These are phyloP conservation scores for Xylariaceae sp. DNA, from an alignment of 2,329 filamentous ascomycete genomes.

Conservation along the genomic window DNA sequence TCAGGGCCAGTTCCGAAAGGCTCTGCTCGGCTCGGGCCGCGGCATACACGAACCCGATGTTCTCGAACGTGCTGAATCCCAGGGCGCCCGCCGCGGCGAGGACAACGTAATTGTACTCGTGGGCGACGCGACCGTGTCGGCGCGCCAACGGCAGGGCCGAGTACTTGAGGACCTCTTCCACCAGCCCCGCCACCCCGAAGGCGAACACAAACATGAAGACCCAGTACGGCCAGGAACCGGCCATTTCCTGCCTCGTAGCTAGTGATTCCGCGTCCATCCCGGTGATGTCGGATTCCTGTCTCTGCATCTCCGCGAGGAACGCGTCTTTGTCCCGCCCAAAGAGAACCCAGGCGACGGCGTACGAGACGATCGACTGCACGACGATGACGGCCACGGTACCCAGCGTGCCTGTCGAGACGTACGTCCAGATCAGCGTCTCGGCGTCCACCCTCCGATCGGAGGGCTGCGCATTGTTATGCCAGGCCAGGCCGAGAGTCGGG, in stretches of 20 bases:
- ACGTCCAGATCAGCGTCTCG: too few species aligned
- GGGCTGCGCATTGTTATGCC: too few species aligned
- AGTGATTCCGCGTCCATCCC: slow-evolving; percentile 7
- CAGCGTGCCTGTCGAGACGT: too few species aligned
- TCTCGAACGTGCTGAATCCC: slow-evolving; percentile 26
- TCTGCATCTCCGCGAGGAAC: slow-evolving; percentile 8
- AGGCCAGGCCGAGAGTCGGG: too few species aligned
- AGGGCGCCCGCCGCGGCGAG: slow-evolving; percentile 17
- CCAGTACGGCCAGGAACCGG: slow-evolving; percentile 20
- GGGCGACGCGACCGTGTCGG: slow-evolving; percentile 13
- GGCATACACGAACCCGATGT: slow-evolving; percentile 22
- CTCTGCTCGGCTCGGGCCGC: slow-evolving; percentile 5
- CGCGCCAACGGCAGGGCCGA: slow-evolving; percentile 16
- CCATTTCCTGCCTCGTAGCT: slow-evolving; percentile 5
- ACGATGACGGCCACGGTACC: too few species aligned
- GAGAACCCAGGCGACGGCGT: background rate
- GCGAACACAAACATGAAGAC: slow-evolving; percentile 17
- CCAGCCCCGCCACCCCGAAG: slow-evolving; percentile 15
- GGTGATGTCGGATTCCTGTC: slow-evolving; percentile 5
- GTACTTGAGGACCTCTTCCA: slow-evolving; percentile 27
- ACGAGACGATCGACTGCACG: too few species aligned
- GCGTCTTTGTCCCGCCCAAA: slow-evolving; percentile 5
- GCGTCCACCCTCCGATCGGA: too few species aligned
- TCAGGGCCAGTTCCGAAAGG: slow-evolving; percentile 5
- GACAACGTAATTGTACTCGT: slow-evolving; percentile 14